These are phyloP conservation scores for Chaetomidium leptoderma DNA, from an alignment of 495 filamentous ascomycete species.

Conservation along the genomic window DNA sequence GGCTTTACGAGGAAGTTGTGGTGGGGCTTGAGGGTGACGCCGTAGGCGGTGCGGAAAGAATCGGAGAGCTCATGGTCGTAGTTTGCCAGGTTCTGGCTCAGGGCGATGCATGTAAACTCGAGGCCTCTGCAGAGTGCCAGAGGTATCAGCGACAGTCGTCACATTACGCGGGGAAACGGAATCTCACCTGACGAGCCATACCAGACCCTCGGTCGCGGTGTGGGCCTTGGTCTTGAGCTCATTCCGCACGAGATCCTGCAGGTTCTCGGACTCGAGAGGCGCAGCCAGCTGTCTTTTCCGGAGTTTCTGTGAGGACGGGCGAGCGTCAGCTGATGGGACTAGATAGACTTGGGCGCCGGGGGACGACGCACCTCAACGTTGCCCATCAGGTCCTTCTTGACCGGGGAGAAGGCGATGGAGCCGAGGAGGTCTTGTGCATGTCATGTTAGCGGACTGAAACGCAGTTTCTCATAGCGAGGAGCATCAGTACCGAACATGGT, in stretches of 20 bases:
- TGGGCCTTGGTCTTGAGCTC: conserved; percentile 86
- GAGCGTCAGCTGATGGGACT: conserved; percentile 8
- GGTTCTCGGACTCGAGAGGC: conserved; percentile 67
- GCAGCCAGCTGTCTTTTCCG: conserved; percentile 73
- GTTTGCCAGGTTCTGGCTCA: conserved; percentile 69
- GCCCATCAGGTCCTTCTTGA: conserved; percentile 85
- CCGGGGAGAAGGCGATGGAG: conserved; percentile 72
- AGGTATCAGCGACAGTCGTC: conserved; percentile 1
- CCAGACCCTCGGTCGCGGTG: conserved; percentile 76
- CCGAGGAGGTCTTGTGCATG: conserved; percentile 65
- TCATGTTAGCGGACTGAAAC: not conserved
- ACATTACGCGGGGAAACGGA: not conserved
- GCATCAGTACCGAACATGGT: conserved; percentile 71
- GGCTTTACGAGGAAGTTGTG: conserved; percentile 84
- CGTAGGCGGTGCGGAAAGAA: conserved; percentile 86
- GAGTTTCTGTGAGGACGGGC: conserved; percentile 70
- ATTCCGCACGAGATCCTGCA: conserved; percentile 78
- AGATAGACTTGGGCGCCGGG: not conserved
- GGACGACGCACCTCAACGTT: conserved; percentile 76
- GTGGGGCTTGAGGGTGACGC: conserved; percentile 79
- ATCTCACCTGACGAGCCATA: conserved; percentile 84
- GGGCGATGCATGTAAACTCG: conserved; percentile 82
- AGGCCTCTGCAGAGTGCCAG: conserved; percentile 59
- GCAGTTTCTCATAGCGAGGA: not conserved
- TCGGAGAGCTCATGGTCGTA: conserved; percentile 66